These are phyloP conservation scores for Maudiozyma serrabonitensis DNA, from an alignment of 805 yeast species.

Conservation along the genomic window DNA sequence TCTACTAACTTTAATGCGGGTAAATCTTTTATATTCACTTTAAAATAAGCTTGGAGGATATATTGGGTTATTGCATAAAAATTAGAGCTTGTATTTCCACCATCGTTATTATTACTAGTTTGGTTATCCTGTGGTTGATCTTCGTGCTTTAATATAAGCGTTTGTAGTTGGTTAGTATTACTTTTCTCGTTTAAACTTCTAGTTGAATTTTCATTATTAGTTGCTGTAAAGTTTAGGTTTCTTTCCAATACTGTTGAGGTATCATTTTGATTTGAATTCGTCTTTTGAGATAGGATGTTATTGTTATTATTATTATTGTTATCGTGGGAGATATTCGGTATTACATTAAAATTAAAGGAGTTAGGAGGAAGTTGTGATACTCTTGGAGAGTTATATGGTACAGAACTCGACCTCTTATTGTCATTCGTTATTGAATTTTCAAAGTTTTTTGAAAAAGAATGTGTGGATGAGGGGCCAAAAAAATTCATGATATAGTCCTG, in stretches of 20 bases:
- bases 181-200: not conserved
- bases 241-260: not conserved
- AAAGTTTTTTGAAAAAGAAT: not conserved
- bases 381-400: not conserved
- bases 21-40: conserved; percentile 15
- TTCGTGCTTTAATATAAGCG: conserved; percentile 14
- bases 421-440: not conserved
- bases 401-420: not conserved
- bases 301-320: not conserved
- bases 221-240: not conserved
- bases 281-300: not conserved
- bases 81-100: conserved; percentile 12
- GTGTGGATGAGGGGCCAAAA: conserved; percentile 1
- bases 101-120: conserved; percentile 3
- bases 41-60: conserved; percentile 24
- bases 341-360: not conserved
- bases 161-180: conserved; percentile 14
- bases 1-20: conserved; percentile 20
- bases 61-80: conserved; percentile 24
- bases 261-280: not conserved
- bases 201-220: too few species aligned
- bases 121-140: conserved; percentile 8
- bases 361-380: not conserved
- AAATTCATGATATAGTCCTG: not conserved
- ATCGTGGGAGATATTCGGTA: not conserved